A percentile compares a stretch with the other conserved stretches of the same genome.
These are phyloP conservation scores for Stentor roeselii DNA, from an alignment of 73 alveolate genomes.

Conservation along the genomic window DNA sequence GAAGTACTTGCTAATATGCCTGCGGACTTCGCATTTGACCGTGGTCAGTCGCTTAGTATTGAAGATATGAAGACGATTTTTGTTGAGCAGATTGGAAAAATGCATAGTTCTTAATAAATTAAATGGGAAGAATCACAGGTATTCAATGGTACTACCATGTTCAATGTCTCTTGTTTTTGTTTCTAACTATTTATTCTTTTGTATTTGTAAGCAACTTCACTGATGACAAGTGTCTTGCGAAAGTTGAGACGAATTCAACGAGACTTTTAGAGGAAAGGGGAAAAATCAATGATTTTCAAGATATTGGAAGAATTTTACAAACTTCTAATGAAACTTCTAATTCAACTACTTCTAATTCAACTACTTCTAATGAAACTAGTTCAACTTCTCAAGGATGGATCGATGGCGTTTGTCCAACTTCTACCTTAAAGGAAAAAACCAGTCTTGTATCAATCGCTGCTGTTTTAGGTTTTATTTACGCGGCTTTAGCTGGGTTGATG, in stretches of 20 bases:
- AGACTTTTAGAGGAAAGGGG: no score
- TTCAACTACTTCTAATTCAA: background rate
- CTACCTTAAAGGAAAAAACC: background rate
- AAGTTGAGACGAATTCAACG: no score
- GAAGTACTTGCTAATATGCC: slow-evolving; percentile 48
- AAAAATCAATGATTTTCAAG: no score
- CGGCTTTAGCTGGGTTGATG: background rate
- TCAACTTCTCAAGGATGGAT: background rate
- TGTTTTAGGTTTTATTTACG: slow-evolving; percentile 9
- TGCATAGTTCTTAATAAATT: no score
- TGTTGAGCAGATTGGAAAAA: background rate
- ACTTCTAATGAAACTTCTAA: background rate
- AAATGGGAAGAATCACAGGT: slow-evolving; percentile 15
- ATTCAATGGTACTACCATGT: slow-evolving; percentile 20
- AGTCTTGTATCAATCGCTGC: slow-evolving; percentile 5
- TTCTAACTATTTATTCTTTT: slow-evolving; percentile 1
- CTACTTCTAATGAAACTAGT: background rate
- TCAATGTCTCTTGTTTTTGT: background rate
- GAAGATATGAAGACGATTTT: background rate
- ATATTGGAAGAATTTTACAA: background rate
- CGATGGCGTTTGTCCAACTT: background rate
- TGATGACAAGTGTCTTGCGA: slow-evolving; percentile 9
- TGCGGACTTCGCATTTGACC: slow-evolving; percentile 43
- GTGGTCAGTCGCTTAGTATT: slow-evolving; percentile 21
- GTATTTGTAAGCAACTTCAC: background rate